Conservation (phyloP, 2,329 filamentous ascomycete species). For the Colletotrichum falcatum region DNA sequence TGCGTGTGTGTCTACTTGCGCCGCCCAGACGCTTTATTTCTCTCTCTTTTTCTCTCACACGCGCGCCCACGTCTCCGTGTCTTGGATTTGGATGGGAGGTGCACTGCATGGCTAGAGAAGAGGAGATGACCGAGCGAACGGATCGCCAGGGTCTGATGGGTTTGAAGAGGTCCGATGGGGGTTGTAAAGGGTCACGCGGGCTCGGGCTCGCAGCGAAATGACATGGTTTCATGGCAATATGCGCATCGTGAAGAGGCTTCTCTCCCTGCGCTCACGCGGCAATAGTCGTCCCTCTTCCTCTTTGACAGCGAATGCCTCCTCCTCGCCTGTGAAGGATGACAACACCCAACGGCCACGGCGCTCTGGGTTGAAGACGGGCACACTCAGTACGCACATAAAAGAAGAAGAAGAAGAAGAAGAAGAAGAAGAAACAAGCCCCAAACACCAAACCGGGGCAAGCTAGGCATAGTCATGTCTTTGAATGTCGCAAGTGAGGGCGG, state of each 20-base stretch:
- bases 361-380: conserved; percentile 31
- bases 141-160: conserved; percentile 3
- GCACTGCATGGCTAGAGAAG: conserved; percentile 18
- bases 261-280: conserved; percentile 27
- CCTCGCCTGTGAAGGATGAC: conserved; percentile 10
- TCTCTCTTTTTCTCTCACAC: not conserved
- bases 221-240: conserved; percentile 36
- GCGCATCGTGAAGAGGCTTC: conserved; percentile 12
- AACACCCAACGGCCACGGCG: not conserved
- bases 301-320: not conserved
- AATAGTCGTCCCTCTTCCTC: conserved; percentile 15
- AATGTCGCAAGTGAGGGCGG: conserved; percentile 7
- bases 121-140: conserved; percentile 4
- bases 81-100: conserved; percentile 28
- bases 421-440: too few species aligned
- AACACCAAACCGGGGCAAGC: not conserved
- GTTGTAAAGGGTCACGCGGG: not conserved
- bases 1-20: conserved; percentile 16
- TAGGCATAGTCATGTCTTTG: not conserved
- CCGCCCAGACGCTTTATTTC: conserved; percentile 28
- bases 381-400: conserved; percentile 8
- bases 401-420: not conserved
- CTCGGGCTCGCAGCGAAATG: conserved; percentile 35
- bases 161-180: not conserved
- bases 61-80: conserved; percentile 21